Conservation (phyloP, 208 protist species). For the Tritrichomonas musculus region DNA sequence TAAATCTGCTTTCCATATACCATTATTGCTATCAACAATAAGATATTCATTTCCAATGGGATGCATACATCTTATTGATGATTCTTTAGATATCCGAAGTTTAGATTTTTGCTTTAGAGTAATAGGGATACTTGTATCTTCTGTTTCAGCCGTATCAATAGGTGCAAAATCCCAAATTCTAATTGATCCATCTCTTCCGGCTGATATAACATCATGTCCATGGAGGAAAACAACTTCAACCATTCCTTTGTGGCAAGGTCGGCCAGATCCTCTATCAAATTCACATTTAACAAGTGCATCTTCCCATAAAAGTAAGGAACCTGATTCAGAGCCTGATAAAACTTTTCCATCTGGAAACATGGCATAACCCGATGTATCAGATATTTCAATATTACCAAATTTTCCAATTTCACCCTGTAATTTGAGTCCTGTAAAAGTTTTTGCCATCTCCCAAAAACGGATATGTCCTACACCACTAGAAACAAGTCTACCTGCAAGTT, state of each 20-base stretch:
- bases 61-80: slow-evolving; percentile 20
- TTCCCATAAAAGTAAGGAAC: slow-evolving; percentile 88
- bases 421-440: slow-evolving; percentile 95
- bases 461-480: slow-evolving; percentile 84
- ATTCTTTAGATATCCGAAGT: background rate
- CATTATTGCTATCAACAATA: background rate
- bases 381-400: slow-evolving; percentile 89
- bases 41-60: background rate
- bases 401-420: slow-evolving; percentile 79
- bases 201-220: slow-evolving; percentile 69
- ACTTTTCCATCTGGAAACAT: slow-evolving; percentile 59
- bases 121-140: background rate
- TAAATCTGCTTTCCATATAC: background rate
- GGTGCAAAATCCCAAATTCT: slow-evolving; percentile 75
- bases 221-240: slow-evolving; percentile 72
- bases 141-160: slow-evolving; percentile 71
- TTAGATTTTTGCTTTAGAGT: background rate
- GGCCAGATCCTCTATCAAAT: slow-evolving; percentile 59
- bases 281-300: slow-evolving; percentile 81
- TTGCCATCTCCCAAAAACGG: slow-evolving; percentile 92
- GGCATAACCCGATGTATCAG: slow-evolving; percentile 76
- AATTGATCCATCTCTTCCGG: slow-evolving; percentile 82
- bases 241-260: slow-evolving; percentile 60
- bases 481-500: slow-evolving; percentile 73
- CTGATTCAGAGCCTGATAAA: slow-evolving; percentile 78